Conservation (phyloP, 2,329 filamentous ascomycete genomes). For the Fusarium nelsonii region DNA sequence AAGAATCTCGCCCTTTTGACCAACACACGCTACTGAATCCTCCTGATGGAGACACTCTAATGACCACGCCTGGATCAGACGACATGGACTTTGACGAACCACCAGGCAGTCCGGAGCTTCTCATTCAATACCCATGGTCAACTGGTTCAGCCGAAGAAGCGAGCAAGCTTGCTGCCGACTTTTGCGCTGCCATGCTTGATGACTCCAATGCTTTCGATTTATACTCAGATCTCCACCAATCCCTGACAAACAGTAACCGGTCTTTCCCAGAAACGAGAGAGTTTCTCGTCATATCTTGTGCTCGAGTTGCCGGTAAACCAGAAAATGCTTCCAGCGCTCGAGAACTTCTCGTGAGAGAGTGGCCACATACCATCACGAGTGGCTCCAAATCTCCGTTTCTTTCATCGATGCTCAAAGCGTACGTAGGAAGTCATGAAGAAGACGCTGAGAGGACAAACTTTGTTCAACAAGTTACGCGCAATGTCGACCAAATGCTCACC, state of each 20-base stretch:
- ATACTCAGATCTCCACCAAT: conserved; percentile 32
- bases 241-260: conserved; percentile 1
- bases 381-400: conserved; percentile 26
- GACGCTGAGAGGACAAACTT: conserved; percentile 8
- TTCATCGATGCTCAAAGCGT: conserved; percentile 37
- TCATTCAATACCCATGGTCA: conserved; percentile 34
- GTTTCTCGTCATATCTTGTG: conserved; percentile 37
- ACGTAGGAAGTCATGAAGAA: conserved; percentile 31
- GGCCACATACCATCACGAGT: neutral
- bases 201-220: conserved; percentile 44
- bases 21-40: neutral
- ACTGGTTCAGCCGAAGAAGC: conserved; percentile 27
- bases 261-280: conserved; percentile 12
- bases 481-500: conserved; percentile 21
- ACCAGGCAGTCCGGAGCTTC: neutral
- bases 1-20: conserved; percentile 4
- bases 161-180: conserved; percentile 46
- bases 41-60: neutral
- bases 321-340: conserved; percentile 32
- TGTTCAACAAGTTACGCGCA: conserved; percentile 14
- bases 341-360: conserved; percentile 25
- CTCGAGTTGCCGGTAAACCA: conserved; percentile 38
- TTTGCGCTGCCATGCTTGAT: conserved; percentile 44
- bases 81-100: conserved; percentile 15
- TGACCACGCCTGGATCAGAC: conserved; percentile 9